Evolutionary conservation across 1,284 basidiomycete species (phyloP).

Genomic region (Pseudozyma sp.): DNA sequence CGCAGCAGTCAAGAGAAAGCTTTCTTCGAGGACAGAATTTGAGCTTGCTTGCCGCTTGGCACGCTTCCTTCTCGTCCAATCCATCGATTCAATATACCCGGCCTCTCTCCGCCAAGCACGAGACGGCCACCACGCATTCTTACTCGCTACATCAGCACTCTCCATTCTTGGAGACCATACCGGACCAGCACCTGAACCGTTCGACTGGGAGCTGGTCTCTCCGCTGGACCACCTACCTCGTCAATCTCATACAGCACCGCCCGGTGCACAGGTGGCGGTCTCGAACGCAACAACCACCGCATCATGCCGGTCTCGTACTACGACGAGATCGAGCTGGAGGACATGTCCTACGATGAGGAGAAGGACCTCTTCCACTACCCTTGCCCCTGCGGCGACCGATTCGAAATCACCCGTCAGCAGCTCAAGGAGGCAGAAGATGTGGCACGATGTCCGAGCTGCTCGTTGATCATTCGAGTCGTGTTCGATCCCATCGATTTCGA

Average conservation of each 20-base stretch:
- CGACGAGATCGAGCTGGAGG: constrained; percentile 68
- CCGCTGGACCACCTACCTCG: background rate
- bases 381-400: constrained; percentile 97
- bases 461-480: constrained; percentile 89
- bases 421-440: constrained; percentile 91
- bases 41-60: constrained; percentile 3
- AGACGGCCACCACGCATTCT: constrained; percentile 9
- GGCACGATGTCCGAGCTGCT: constrained; percentile 97
- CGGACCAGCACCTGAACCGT: too few species aligned
- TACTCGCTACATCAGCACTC: too few species aligned
- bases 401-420: constrained; percentile 88
- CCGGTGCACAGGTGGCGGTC: constrained; percentile 36
- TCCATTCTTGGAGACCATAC: too few species aligned
- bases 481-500: constrained; percentile 83
- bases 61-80: background rate
- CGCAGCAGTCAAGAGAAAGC: constrained; percentile 27
- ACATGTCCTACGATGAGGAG: constrained; percentile 66
- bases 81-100: constrained; percentile 34
- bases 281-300: constrained; percentile 3
- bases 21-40: background rate
- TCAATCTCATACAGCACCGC: background rate
- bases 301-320: constrained; percentile 57
- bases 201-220: constrained; percentile 27
- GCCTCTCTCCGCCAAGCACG: constrained; percentile 13
- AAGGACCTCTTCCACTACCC: constrained; percentile 82